phyloP scores from a whole-genome alignment of 345 rosid genomes.

The Brassica carinata region DNA sequence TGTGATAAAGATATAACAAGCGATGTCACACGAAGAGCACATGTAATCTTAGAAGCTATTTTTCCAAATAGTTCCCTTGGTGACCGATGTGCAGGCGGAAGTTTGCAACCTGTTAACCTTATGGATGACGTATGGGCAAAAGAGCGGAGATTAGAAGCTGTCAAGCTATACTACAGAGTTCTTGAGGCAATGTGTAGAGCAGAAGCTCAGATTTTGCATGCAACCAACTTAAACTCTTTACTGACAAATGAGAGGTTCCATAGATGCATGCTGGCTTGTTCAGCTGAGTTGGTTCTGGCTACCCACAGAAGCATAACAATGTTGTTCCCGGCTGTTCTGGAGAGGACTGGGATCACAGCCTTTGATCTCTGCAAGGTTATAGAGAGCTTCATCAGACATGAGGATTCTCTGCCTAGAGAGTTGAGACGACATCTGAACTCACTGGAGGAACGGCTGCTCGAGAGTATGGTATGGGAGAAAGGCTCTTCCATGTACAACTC shows the following conservation, averaged over 20 bases:
- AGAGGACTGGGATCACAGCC: constrained; percentile 95
- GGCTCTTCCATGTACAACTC: constrained; percentile 98
- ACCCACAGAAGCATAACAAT: constrained; percentile 91
- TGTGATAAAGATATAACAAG: constrained; percentile 82
- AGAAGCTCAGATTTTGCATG: constrained; percentile 81
- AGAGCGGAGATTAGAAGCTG: constrained; percentile 83
- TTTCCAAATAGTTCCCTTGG: constrained; percentile 76
- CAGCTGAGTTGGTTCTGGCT: constrained; percentile 93
- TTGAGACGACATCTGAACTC: constrained; percentile 95
- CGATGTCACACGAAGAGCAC: constrained; percentile 80
- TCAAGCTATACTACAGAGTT: constrained; percentile 87
- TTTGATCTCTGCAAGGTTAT: constrained; percentile 98
- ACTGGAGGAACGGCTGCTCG: constrained; percentile 91
- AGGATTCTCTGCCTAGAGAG: constrained; percentile 96
- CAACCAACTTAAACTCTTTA: constrained; percentile 80
- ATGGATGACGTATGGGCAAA: constrained; percentile 98
- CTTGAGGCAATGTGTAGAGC: constrained; percentile 95
- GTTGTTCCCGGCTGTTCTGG: constrained; percentile 95
- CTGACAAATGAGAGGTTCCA: constrained; percentile 96
- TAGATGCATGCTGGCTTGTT: constrained; percentile 96
- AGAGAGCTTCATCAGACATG: constrained; percentile 95
- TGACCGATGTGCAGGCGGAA: constrained; percentile 63
- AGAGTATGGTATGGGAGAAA: constrained; percentile 99
- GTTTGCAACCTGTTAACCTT: constrained; percentile 68
- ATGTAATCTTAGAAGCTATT: constrained; percentile 86